phyloP scores from a whole-genome alignment of 1,284 basidiomycete genomes.

The Cutaneotrichosporon dermatis region DNA sequence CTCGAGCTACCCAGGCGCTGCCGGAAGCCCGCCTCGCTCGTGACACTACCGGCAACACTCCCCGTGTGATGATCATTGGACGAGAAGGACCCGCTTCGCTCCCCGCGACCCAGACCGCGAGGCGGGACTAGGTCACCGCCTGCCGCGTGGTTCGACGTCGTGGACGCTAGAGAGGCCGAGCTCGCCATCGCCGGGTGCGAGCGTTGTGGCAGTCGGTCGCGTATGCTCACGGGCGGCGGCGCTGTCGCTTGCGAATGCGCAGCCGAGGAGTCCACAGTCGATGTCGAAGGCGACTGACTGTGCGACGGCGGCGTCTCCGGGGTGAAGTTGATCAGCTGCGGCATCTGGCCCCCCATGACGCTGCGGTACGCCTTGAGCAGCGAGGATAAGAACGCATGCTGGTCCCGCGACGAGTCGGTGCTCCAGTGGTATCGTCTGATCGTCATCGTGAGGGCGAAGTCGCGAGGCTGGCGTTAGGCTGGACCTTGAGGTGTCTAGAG shows the following conservation, averaged over 20 bases:
- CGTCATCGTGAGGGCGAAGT: constrained; percentile 75
- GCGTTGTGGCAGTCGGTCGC: neutral
- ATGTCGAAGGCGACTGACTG: neutral
- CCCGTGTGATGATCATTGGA: neutral
- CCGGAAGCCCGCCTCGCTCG: neutral
- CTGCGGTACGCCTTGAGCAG: constrained; percentile 58
- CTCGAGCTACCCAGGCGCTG: constrained; percentile 1
- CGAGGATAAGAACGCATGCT: constrained; percentile 63
- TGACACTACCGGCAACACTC: neutral
- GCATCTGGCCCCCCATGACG: constrained; percentile 50
- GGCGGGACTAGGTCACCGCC: constrained; percentile 2
- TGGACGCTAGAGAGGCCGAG: neutral
- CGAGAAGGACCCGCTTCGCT: constrained; percentile 6
- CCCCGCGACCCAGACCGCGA: neutral
- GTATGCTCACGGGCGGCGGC: neutral
- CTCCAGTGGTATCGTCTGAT: constrained; percentile 77
- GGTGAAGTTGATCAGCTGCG: constrained; percentile 43
- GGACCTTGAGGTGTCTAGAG: no score
- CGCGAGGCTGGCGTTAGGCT: constrained; percentile 54
- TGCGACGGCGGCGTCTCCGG: neutral
- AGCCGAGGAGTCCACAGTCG: neutral
- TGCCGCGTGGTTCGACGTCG: neutral
- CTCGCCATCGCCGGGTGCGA: constrained; percentile 6
- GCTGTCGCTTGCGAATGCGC: neutral
- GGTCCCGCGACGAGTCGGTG: constrained; percentile 68